Base-by-base conservation (phyloP, 2,329 filamentous ascomycete genomes). In the Phyllosticta citribraziliensis region DNA sequence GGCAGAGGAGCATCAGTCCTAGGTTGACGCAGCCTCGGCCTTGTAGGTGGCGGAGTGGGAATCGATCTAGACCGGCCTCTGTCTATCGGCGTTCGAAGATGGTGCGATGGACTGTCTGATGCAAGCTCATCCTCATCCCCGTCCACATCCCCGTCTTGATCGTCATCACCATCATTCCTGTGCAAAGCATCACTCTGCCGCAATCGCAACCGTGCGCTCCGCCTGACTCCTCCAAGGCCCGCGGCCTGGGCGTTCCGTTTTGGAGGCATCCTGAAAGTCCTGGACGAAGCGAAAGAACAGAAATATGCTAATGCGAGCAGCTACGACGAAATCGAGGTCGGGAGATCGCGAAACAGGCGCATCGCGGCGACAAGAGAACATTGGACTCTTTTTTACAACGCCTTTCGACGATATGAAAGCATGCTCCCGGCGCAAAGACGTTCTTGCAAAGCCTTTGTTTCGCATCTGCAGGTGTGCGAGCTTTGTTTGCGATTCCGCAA, bases 401-500 rank as follows among this genome's bases (percentile, higher is more conserved):
- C 40, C 40, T 47, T n/a, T 17, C 5, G 17, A 47, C 17, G 14
- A n/a, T 30, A 30, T 6, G 9, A 30, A 30, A 30, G 27, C 27
- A 30, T 30, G 27, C 9, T 30, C 27, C 27, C 27, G 27, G 5
- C 27, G 27, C 27, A 30, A 30, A 30, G 9, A 30, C 27, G 27
- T 55, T 51, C 57, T 22, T 56, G 53, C 51, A 24, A 40, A n/a
- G 58, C 25, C 8, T 35, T 60, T 33, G 53, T 52, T 55, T 24
- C 19, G 40, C 17, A 47, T 25, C 51, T 51, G 35, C 6, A 52
- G 17, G 6, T 22, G 25, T 27, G 17, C 20, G 4, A 6, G n/a
- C 53, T 56, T 60, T 60, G 58, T 60, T 14, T 30, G 0, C 6
- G 12, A 8, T 33, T 25, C 52, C 53, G 58, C 58, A 56, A 56